These are phyloP conservation scores for Blastomyces silverae DNA, from an alignment of 2,329 filamentous ascomycete genomes.

Conservation along the genomic window DNA sequence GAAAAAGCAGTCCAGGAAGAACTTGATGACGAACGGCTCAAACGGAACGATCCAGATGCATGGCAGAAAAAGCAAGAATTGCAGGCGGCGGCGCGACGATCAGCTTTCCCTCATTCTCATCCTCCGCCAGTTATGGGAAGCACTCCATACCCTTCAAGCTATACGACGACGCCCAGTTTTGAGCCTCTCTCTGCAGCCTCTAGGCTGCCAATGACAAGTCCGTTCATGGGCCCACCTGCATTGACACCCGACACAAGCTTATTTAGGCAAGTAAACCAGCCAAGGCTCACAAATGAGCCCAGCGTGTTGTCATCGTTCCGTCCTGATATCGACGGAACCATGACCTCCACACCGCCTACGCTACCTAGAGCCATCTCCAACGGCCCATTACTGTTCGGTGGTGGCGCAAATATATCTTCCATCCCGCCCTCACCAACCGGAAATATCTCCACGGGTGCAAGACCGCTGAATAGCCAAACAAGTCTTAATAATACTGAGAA, in stretches of 20 bases:
- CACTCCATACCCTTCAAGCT: not conserved
- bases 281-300: not conserved
- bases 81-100: conserved; percentile 12
- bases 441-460: not conserved
- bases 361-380: not conserved
- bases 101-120: conserved; percentile 5
- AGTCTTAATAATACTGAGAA: not conserved
- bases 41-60: conserved; percentile 33
- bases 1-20: conserved; percentile 48
- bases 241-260: conserved; percentile 25
- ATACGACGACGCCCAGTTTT: not conserved
- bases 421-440: not conserved
- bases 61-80: conserved; percentile 23
- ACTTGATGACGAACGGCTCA: conserved; percentile 37
- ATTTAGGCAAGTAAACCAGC: not conserved
- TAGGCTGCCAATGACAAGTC: conserved; percentile 14
- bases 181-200: conserved; percentile 1
- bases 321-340: not conserved
- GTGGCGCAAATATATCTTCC: not conserved
- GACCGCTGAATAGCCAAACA: not conserved
- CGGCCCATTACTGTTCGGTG: not conserved
- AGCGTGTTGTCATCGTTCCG: not conserved
- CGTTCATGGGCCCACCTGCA: conserved; percentile 24
- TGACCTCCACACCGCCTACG: not conserved
- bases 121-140: not conserved